A percentile compares a stretch with the other conserved stretches of the same genome.
Evolutionary conservation across 2,329 filamentous ascomycete genomes (phyloP).

Genomic region (Ophiostoma himal-ulmi): DNA sequence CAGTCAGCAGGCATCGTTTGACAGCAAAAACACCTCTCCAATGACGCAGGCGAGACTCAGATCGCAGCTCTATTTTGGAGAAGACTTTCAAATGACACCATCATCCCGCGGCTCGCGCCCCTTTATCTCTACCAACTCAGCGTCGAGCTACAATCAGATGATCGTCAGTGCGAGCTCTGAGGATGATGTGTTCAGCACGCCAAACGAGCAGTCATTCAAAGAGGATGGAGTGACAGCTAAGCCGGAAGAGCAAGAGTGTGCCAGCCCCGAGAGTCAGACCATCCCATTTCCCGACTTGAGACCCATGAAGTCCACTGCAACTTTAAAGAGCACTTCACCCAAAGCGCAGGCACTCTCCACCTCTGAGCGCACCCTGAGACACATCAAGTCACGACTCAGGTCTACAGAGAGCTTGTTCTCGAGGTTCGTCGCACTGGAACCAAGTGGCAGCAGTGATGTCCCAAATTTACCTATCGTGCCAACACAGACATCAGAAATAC

Average conservation of each 20-base stretch:
- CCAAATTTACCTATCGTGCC: neutral
- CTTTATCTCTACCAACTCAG: neutral
- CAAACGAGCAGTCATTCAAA: too few species aligned
- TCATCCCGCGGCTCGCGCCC: neutral
- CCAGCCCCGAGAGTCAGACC: neutral
- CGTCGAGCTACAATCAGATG: constrained; percentile 1
- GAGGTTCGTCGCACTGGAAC: constrained; percentile 22
- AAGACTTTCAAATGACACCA: constrained; percentile 9
- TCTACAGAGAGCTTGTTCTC: constrained; percentile 25
- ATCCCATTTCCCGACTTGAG: constrained; percentile 15
- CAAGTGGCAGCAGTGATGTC: neutral
- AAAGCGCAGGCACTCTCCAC: neutral
- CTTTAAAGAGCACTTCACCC: neutral
- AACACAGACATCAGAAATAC: neutral
- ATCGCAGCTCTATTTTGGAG: constrained; percentile 2
- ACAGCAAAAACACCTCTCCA: constrained; percentile 4
- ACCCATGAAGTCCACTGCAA: constrained; percentile 13
- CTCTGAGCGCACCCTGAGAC: constrained; percentile 14
- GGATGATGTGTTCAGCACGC: constrained; percentile 19
- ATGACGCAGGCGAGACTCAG: neutral
- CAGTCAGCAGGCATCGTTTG: constrained; percentile 9
- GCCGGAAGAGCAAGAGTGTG: neutral
- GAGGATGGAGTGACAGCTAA: too few species aligned
- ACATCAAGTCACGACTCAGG: constrained; percentile 23
- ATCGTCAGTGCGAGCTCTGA: constrained; percentile 9